Evolutionary conservation across 352 stramenopile genomes (phyloP).

Genomic region (Phytophthora podocarpi): DNA sequence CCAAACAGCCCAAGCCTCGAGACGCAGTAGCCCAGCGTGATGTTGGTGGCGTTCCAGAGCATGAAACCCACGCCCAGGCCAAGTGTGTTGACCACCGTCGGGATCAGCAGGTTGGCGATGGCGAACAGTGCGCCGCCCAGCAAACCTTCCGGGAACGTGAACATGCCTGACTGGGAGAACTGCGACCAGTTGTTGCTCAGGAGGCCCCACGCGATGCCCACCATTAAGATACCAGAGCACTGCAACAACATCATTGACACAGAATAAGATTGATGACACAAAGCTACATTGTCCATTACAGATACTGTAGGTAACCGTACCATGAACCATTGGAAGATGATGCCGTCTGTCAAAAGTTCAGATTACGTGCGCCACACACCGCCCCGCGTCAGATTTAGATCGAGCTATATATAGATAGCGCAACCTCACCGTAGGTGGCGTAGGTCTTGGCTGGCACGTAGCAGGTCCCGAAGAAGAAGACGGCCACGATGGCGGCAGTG

Average conservation of each 20-base stretch:
- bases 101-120: constrained; percentile 83
- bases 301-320: constrained; percentile 27
- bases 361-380: constrained; percentile 20
- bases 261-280: constrained; percentile 11
- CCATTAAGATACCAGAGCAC: constrained; percentile 87
- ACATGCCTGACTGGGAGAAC: constrained; percentile 76
- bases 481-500: constrained; percentile 57
- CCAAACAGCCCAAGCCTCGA: constrained; percentile 78
- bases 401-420: neutral
- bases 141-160: constrained; percentile 80
- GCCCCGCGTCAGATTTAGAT: neutral
- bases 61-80: constrained; percentile 84
- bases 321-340: constrained; percentile 92
- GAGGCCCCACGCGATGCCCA: constrained; percentile 75
- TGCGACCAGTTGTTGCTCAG: constrained; percentile 84
- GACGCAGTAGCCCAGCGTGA: constrained; percentile 81
- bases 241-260: constrained; percentile 32
- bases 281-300: constrained; percentile 7
- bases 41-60: constrained; percentile 89
- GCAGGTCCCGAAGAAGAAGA: constrained; percentile 87
- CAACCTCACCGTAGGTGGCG: constrained; percentile 69
- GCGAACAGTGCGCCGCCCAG: constrained; percentile 78
- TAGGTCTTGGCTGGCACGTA: constrained; percentile 88
- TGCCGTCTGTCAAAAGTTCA: constrained; percentile 58
- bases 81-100: constrained; percentile 85